Conservation (phyloP, 345 rosid species). For the Hibiscus trionum region DNA sequence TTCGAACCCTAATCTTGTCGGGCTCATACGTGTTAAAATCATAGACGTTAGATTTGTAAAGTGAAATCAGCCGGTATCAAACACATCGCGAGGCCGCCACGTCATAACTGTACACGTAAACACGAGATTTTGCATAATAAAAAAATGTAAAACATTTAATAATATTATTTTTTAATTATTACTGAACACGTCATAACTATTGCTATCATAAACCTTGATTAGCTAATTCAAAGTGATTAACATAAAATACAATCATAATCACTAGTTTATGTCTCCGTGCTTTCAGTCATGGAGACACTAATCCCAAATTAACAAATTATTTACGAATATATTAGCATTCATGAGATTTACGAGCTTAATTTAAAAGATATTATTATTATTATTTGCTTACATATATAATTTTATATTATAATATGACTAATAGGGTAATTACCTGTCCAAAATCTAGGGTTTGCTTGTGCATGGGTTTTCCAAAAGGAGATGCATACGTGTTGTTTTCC, state of each 20-base stretch:
- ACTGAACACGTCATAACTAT: too few species aligned
- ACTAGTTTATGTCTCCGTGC: conserved; percentile 22
- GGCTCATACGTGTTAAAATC: too few species aligned
- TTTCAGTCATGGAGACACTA: conserved; percentile 17
- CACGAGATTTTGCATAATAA: too few species aligned
- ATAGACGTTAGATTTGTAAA: too few species aligned
- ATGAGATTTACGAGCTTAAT: neutral
- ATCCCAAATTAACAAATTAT: neutral
- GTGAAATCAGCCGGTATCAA: too few species aligned
- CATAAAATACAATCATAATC: conserved; percentile 9
- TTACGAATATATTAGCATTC: neutral
- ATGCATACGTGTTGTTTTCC: conserved; percentile 14
- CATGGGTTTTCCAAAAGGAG: conserved; percentile 22
- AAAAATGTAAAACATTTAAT: too few species aligned
- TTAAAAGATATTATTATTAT: neutral
- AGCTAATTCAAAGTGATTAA: neutral
- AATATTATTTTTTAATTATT: too few species aligned
- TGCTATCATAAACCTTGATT: too few species aligned
- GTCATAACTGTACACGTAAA: too few species aligned
- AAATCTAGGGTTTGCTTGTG: conserved; percentile 22
- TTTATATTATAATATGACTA: neutral
- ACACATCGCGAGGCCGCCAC: too few species aligned
- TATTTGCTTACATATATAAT: conserved; percentile 10
- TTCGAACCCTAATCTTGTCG: too few species aligned
- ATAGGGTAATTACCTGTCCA: conserved; percentile 21